Evolutionary conservation across 2,329 filamentous ascomycete species (phyloP).

Genomic region (Aspergillus aculeatus): DNA sequence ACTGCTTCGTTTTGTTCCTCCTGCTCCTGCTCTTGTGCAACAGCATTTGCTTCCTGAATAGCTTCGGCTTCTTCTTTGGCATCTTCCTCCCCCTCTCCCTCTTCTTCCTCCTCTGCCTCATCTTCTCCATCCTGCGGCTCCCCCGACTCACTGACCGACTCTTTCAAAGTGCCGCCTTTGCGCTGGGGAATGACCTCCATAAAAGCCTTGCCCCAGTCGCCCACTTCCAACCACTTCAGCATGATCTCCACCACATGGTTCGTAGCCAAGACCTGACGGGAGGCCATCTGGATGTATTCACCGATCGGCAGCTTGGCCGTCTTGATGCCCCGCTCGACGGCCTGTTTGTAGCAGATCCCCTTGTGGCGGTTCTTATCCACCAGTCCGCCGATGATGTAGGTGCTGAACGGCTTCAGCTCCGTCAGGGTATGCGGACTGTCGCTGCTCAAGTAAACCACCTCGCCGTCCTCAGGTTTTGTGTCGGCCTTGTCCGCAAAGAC

Average conservation of each 20-base stretch:
- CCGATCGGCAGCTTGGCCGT: constrained; percentile 92
- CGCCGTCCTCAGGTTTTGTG: constrained; percentile 45
- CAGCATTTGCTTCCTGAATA: not conserved
- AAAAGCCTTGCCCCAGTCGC: constrained; percentile 91
- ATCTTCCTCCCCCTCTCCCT: constrained; percentile 9
- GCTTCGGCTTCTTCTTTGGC: not conserved
- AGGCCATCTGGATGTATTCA: constrained; percentile 90
- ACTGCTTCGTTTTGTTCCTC: not conserved
- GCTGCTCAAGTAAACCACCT: constrained; percentile 84
- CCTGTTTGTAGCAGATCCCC: constrained; percentile 83
- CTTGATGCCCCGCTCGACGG: constrained; percentile 70
- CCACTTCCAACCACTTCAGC: constrained; percentile 84
- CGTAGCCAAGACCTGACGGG: constrained; percentile 80
- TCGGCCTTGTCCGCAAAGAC: constrained; percentile 50
- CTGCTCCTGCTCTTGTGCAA: not conserved
- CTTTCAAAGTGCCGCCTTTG: constrained; percentile 73
- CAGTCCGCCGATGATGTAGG: constrained; percentile 88
- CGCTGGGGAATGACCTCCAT: constrained; percentile 82
- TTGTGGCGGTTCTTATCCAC: constrained; percentile 98
- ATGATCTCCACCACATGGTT: constrained; percentile 98
- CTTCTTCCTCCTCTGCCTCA: constrained; percentile 10
- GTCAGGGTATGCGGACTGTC: constrained; percentile 86
- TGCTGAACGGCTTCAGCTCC: constrained; percentile 80
- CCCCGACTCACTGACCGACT: constrained; percentile 1
- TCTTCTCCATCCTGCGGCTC: constrained; percentile 28